These are phyloP conservation scores for Blastocystis sp. DNA, from an alignment of 352 stramenopile species.

Conservation along the genomic window DNA sequence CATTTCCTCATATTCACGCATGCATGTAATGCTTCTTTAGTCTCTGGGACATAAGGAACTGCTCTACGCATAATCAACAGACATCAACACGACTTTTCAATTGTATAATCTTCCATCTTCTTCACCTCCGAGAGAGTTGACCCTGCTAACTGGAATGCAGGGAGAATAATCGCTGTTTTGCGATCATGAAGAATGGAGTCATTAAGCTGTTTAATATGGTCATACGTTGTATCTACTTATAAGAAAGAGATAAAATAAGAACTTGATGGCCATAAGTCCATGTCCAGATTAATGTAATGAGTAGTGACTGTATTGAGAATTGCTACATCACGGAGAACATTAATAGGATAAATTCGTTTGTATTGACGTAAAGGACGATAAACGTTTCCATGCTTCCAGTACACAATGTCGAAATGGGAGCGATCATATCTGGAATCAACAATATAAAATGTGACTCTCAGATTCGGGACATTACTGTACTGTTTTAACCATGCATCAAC, in stretches of 20 bases:
- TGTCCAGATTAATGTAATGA: conserved; percentile 51
- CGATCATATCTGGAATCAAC: not conserved
- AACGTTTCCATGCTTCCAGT: not conserved
- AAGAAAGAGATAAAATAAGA: not conserved
- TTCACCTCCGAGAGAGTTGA: not conserved
- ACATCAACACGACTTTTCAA: not conserved
- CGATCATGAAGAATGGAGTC: not conserved
- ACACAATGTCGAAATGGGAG: not conserved
- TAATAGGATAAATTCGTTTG: conserved; percentile 44
- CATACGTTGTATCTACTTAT: conserved; percentile 10
- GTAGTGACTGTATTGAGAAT: conserved; percentile 35
- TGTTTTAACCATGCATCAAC: not conserved
- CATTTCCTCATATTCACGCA: not conserved
- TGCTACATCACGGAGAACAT: conserved; percentile 7
- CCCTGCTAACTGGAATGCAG: not conserved
- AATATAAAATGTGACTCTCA: conserved; percentile 22
- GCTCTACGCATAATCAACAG: not conserved
- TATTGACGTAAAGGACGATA: not conserved
- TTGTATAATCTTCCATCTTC: not conserved
- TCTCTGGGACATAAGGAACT: not conserved
- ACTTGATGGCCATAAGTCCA: conserved; percentile 58
- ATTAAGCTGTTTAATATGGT: not conserved
- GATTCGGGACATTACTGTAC: not conserved
- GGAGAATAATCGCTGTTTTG: conserved; percentile 7
- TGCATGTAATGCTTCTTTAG: not conserved